Conservation (phyloP, 345 rosid species). For the Murraya koenigii region DNA sequence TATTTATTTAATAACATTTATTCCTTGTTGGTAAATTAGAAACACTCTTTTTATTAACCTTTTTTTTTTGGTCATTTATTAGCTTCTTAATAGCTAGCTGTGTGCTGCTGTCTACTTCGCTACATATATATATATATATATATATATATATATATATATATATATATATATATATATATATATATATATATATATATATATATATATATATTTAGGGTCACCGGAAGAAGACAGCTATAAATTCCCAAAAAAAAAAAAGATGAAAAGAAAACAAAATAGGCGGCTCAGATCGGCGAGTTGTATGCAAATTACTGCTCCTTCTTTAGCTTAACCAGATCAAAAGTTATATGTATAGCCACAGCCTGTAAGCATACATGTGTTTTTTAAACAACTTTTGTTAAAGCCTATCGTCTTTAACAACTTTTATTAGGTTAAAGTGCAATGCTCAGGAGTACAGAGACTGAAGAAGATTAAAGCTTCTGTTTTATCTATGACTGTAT, state of each 20-base stretch:
- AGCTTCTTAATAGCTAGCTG: neutral
- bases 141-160: too few relatives aligned
- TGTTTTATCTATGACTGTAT: neutral
- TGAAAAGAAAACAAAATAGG: constrained; percentile 1
- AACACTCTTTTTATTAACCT: constrained; percentile 33
- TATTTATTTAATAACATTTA: neutral
- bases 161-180: too few relatives aligned
- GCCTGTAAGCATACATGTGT: neutral
- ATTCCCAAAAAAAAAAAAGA: constrained; percentile 1
- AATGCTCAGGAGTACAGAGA: neutral
- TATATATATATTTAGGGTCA: constrained; percentile 38
- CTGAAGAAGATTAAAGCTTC: neutral
- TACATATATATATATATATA: too few relatives aligned
- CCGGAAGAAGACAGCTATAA: constrained; percentile 26
- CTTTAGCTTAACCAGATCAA: constrained; percentile 28
- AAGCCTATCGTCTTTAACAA: constrained; percentile 27
- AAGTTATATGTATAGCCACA: neutral
- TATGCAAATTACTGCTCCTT: constrained; percentile 23
- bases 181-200: too few relatives aligned
- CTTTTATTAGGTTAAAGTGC: constrained; percentile 10
- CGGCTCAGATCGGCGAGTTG: constrained; percentile 30
- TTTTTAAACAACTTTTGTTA: constrained; percentile 20
- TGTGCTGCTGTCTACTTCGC: constrained; percentile 22
- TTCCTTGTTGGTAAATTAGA: constrained; percentile 40
- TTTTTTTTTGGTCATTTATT: constrained; percentile 11